These are phyloP conservation scores for Hypoxylon fragiforme DNA, from an alignment of 495 filamentous ascomycete species.

Conservation along the genomic window DNA sequence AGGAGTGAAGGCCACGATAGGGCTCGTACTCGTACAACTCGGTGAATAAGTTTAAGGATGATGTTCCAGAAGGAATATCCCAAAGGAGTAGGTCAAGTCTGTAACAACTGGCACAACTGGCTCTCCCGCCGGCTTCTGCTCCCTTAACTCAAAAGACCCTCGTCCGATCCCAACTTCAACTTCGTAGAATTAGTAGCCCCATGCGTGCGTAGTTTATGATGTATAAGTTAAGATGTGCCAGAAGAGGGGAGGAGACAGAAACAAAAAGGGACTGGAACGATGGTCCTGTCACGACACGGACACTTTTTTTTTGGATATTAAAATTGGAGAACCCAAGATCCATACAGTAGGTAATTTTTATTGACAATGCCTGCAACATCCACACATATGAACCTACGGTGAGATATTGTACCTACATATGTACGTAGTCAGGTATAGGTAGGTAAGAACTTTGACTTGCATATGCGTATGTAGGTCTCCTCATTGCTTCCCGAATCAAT, in stretches of 20 bases:
- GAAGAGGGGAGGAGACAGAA: constrained; percentile 18
- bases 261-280: constrained; percentile 29
- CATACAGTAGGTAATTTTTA: constrained; percentile 34
- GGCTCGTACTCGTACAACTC: constrained; percentile 13
- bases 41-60: constrained; percentile 5
- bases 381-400: constrained; percentile 20
- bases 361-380: constrained; percentile 21
- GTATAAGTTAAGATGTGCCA: constrained; percentile 10
- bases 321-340: constrained; percentile 34
- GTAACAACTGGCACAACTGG: constrained; percentile 1
- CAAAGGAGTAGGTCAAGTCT: constrained; percentile 1
- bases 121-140: constrained; percentile 11
- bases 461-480: neutral
- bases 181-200: constrained; percentile 17
- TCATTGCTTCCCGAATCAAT: constrained; percentile 5
- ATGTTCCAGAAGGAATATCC: constrained; percentile 9
- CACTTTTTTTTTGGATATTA: constrained; percentile 35
- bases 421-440: constrained; percentile 6
- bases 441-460: constrained; percentile 14
- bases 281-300: constrained; percentile 32
- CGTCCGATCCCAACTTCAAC: constrained; percentile 22
- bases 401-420: neutral
- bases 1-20: constrained; percentile 3
- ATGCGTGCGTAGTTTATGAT: constrained; percentile 13
- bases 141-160: constrained; percentile 21